Percentiles rank a stretch among this genome's conserved stretches.
Evolutionary conservation across 2,329 filamentous ascomycete genomes (phyloP).

Genomic region (Stenocarpella maydis): DNA sequence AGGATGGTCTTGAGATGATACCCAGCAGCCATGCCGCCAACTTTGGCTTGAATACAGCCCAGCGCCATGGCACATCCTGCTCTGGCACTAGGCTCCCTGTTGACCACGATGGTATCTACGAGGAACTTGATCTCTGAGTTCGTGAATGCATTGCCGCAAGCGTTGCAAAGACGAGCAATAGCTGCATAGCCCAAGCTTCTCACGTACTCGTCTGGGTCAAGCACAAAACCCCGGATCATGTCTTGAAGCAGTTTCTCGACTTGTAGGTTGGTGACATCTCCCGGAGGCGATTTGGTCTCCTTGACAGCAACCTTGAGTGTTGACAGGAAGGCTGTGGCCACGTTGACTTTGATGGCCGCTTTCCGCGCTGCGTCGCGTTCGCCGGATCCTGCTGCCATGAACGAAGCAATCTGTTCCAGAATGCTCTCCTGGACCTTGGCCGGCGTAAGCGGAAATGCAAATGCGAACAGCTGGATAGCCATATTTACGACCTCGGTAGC

Average conservation of each 20-base stretch:
- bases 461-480: conserved; percentile 91
- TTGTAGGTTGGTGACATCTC: conserved; percentile 75
- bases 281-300: conserved; percentile 76
- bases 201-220: conserved; percentile 85
- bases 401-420: conserved; percentile 90
- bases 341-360: conserved; percentile 89
- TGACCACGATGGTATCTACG: conserved; percentile 92
- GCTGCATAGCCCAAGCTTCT: conserved; percentile 86
- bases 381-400: conserved; percentile 80
- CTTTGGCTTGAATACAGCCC: conserved; percentile 91
- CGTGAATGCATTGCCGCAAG: conserved; percentile 87
- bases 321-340: conserved; percentile 81
- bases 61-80: conserved; percentile 94
- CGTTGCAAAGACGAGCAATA: conserved; percentile 83
- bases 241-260: conserved; percentile 89
- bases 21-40: conserved; percentile 96
- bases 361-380: conserved; percentile 88
- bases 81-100: conserved; percentile 90
- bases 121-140: conserved; percentile 86
- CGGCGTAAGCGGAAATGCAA: conserved; percentile 87
- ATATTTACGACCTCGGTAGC: conserved; percentile 94
- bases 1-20: conserved; percentile 97
- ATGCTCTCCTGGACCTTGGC: conserved; percentile 95
- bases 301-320: conserved; percentile 85
- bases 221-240: conserved; percentile 73